Evolutionary conservation across 441 rosid species (phyloP).

Genomic region (Croton setiger): DNA sequence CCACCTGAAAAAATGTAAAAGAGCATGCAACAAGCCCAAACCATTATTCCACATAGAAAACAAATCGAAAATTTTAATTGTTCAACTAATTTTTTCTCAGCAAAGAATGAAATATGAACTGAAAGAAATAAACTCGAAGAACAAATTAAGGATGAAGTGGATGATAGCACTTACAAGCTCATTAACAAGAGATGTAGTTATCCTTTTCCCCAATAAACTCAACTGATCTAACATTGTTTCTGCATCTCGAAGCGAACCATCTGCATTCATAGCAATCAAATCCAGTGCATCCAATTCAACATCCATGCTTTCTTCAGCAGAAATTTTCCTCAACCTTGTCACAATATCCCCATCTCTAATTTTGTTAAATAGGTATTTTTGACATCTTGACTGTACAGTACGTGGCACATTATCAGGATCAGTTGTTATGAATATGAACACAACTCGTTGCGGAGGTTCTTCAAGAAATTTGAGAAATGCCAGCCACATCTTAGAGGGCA

Average conservation of each 20-base stretch:
- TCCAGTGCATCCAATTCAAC: constrained; percentile 86
- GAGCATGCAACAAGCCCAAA: constrained; percentile 10
- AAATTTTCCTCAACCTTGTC: constrained; percentile 61
- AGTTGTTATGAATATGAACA: constrained; percentile 85
- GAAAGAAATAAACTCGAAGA: constrained; percentile 2
- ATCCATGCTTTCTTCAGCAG: constrained; percentile 74
- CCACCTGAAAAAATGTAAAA: constrained; percentile 51
- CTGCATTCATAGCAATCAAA: constrained; percentile 86
- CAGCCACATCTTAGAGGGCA: constrained; percentile 89
- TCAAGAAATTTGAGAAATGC: constrained; percentile 92
- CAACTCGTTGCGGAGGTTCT: constrained; percentile 66
- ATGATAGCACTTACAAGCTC: constrained; percentile 75
- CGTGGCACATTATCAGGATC: constrained; percentile 95
- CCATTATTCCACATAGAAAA: neutral
- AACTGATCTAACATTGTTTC: constrained; percentile 97
- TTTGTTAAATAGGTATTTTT: constrained; percentile 89
- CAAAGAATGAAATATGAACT: neutral
- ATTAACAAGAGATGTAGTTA: constrained; percentile 78
- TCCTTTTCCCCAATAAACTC: constrained; percentile 87
- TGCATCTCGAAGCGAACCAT: constrained; percentile 98
- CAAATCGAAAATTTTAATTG: neutral
- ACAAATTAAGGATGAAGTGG: constrained; percentile 9
- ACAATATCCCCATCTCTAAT: constrained; percentile 83
- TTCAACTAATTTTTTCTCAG: neutral
- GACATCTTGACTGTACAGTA: constrained; percentile 91